Base-by-base conservation (phyloP, 2,329 filamentous ascomycete species). In the Monosporascus sp. region DNA sequence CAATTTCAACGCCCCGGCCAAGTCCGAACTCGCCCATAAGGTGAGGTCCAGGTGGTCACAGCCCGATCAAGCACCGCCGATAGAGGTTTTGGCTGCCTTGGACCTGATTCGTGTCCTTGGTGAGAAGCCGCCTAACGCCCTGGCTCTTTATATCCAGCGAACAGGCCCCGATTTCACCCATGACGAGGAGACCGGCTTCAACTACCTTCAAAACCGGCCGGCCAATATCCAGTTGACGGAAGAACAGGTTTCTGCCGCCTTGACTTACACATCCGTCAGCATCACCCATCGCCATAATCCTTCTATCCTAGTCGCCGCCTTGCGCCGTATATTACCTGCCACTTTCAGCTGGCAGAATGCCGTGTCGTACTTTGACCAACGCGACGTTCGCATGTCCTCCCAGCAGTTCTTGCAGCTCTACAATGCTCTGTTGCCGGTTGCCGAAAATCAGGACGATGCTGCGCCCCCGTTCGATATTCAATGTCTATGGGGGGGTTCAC, bases 321-420 rank as follows among this genome's bases (percentile, higher is more conserved):
- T 88, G 76, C 69, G 84, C 70, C 69, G 84, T 74, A 67, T 85
- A 67, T 65, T 90, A 65, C 73, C 87, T 66, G 64, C 82, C 69
- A 64, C 85, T 71, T 84, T 92, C 79, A 68, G 77, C 75, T 79
- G 87, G 88, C 74, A 85, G 53, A 82, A 88, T 54, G 85, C 96
- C 3, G 78, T 97, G 26, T 77, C 83, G 51, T 83, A 83, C 59
- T 95, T 99, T 66, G 92, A 97, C 69, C 86, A 91, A 57, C 84
- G 87, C 41, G 83, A 85, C 22, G 76, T 96, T 8, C 82, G 88
- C 49, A 81, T 97, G 52, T 87, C 91, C 2, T 84, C 88, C 22
- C 74, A 82, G 43, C 92, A 97, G 60, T 96, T 99, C 60, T 73
- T 94, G 41, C 81, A 82, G 14, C 76, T 99, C 3, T 96, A 94